Base-by-base conservation (phyloP, 1,284 basidiomycete genomes). In the Phenoliferia sp. region DNA sequence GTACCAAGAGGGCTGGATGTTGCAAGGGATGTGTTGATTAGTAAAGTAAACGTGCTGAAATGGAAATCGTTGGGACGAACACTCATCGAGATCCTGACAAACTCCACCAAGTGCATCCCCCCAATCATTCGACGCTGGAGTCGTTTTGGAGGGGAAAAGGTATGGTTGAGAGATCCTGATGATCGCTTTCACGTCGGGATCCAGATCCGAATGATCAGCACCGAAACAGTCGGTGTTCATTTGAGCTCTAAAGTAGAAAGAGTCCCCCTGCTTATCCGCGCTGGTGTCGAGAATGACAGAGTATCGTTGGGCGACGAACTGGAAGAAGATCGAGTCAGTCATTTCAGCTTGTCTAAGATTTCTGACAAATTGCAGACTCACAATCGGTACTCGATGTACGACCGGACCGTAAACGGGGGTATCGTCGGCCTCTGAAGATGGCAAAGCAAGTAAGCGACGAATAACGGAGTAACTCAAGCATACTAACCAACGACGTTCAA, bases 261-360 rank as follows among this genome's bases (percentile, higher is more conserved):
- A 65, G 34, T 75, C 72, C 10, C 76, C 75, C 9, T 54, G 61
- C 0, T 31, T 39, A 48, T 78, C 76, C 48, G 74, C 62, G 50
- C 70, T 66, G 17, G 78, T 76, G 58, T 76, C 67, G 32, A 80
- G 58, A 33, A 80, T 63, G 34, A 76, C 74, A 10, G 77, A 78
- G 60, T 76, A 76, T 61, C 80, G 75, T 67, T 80, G 77, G 0
- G 75, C 78, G 56, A 80, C 79, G 17, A 78, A 17, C n/a, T 36
- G 39, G 5, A 6, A 57, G n/a, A 22, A 10, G 28, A 10, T 2
- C 7, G 7, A 19, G 5, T 2, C 26, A 59, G 28, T n/a, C 54
- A 56, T n/a, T 6, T 3, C 9, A 6, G 7, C 54, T n/a, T 3
- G 33, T 3, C 0, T 29, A 9, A 34, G 58, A 36, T 2, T 12